Percentiles rank a stretch among this genome's conserved stretches.
phyloP scores from a whole-genome alignment of 805 yeast species.

The Lachancea lanzarotensis region DNA sequence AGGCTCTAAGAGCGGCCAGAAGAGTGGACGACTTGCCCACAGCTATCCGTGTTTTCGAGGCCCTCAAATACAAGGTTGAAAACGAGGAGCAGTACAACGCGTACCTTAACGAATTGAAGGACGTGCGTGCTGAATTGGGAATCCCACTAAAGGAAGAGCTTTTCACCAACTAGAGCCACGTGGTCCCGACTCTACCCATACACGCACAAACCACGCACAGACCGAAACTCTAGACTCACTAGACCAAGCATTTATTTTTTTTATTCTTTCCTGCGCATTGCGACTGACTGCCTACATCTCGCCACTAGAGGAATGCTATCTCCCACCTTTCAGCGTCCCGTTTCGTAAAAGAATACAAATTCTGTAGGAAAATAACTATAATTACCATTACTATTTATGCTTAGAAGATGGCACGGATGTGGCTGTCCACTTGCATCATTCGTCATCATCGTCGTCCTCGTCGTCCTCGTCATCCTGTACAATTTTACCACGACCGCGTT shows the following conservation, averaged over 20 bases:
- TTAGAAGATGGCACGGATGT: background rate
- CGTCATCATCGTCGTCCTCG: slow-evolving; percentile 5
- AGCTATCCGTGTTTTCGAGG: slow-evolving; percentile 97
- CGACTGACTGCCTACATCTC: background rate
- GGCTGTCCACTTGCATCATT: background rate
- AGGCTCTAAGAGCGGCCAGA: slow-evolving; percentile 96
- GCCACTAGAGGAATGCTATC: background rate
- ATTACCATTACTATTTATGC: slow-evolving; percentile 2
- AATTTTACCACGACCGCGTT: slow-evolving; percentile 16
- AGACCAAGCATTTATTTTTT: background rate
- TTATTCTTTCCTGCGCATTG: background rate
- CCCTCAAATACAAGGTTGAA: slow-evolving; percentile 92
- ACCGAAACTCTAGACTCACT: too few relatives aligned
- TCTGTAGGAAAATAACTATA: background rate
- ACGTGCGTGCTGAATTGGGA: slow-evolving; percentile 86
- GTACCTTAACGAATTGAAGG: slow-evolving; percentile 90
- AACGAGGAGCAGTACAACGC: slow-evolving; percentile 90
- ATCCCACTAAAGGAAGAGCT: slow-evolving; percentile 88
- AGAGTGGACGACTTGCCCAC: slow-evolving; percentile 98
- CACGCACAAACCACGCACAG: too few relatives aligned
- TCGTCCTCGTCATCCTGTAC: slow-evolving; percentile 23
- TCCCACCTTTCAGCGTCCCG: background rate
- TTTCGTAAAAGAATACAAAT: background rate
- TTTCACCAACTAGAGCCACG: slow-evolving; percentile 41
- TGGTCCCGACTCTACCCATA: too few relatives aligned